Percentiles rank a stretch among this genome's conserved stretches.
phyloP scores from a whole-genome alignment of 2,329 filamentous ascomycete species.

The Lomentospora prolificans region DNA sequence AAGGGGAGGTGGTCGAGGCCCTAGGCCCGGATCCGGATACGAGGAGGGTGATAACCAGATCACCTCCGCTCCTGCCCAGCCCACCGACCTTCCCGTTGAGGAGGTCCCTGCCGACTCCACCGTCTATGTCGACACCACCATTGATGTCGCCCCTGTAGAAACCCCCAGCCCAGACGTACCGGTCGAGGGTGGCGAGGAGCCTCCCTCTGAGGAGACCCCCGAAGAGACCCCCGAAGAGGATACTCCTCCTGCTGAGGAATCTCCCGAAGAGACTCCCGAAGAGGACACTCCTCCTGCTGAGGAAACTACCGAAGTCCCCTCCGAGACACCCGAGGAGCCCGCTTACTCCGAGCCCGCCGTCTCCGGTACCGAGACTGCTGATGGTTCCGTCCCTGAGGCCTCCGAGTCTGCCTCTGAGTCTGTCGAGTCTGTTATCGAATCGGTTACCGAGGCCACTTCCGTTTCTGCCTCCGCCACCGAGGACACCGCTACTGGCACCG shows the following conservation, averaged over 20 bases:
- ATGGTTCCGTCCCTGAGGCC: slow-evolving; percentile 1
- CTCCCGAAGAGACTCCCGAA: background rate
- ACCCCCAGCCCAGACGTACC: background rate
- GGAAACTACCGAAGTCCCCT: background rate
- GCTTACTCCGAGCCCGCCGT: background rate
- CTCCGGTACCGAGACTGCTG: background rate
- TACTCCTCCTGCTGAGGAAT: background rate
- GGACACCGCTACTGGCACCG: slow-evolving; percentile 3
- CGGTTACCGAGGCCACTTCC: background rate
- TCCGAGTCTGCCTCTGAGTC: slow-evolving; percentile 5
- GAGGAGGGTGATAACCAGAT: background rate
- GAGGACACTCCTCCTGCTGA: background rate
- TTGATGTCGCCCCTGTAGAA: background rate
- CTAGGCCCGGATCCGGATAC: background rate
- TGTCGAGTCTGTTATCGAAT: background rate
- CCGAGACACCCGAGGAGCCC: background rate
- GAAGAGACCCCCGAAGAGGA: background rate
- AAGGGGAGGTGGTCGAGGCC: slow-evolving; percentile 14
- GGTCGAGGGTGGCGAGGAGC: background rate
- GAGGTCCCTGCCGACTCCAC: background rate
- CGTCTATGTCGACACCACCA: slow-evolving; percentile 5
- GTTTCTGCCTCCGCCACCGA: slow-evolving; percentile 2
- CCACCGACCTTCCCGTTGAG: background rate
- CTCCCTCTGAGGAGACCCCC: background rate
- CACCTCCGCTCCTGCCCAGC: background rate